A percentile compares a stretch with the other conserved stretches of the same genome.
Evolutionary conservation across 169 alveolate genomes (phyloP).

Genomic region (Plasmodium coatneyi): DNA sequence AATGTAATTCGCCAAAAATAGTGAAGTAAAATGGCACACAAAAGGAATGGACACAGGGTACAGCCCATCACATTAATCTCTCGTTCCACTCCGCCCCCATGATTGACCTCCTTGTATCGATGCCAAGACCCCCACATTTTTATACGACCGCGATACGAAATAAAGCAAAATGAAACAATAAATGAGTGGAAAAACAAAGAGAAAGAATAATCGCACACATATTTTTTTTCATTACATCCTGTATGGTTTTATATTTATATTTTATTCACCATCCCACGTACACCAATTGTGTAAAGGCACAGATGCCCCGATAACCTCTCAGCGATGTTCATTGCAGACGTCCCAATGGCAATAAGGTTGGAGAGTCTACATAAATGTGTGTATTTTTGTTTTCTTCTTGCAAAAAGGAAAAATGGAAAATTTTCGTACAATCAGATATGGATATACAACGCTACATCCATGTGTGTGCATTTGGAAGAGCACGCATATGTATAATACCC

Average conservation of each 20-base stretch:
- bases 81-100: not conserved
- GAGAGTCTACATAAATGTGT: not conserved
- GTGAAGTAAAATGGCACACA: not conserved
- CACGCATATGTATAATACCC: not conserved
- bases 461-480: not conserved
- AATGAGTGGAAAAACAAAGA: not conserved
- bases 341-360: not conserved
- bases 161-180: not conserved
- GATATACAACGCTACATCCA: not conserved
- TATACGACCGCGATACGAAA: not conserved
- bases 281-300: not conserved
- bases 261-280: not conserved
- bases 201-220: not conserved
- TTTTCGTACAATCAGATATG: not conserved
- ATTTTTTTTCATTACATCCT: not conserved
- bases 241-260: not conserved
- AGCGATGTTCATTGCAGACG: not conserved
- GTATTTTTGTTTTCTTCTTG: not conserved
- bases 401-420: not conserved
- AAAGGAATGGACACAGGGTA: not conserved
- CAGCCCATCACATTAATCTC: not conserved
- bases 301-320: not conserved
- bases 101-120: not conserved
- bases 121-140: not conserved
- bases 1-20: not conserved